Evolutionary conservation across 2,329 filamentous ascomycete species (phyloP).

Genomic region (Fusarium algeriense): DNA sequence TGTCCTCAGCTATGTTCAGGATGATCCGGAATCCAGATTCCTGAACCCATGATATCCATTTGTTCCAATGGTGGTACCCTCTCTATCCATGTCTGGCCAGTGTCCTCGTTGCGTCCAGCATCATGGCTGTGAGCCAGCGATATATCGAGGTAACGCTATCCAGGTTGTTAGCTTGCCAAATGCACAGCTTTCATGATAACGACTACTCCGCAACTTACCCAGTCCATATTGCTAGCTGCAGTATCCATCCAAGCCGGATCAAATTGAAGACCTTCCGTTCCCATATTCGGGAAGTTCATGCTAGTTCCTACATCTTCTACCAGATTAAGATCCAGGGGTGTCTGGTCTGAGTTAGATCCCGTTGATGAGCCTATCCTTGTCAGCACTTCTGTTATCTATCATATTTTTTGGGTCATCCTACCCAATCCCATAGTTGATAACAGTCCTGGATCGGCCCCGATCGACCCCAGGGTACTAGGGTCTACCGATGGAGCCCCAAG

Average conservation of each 20-base stretch:
- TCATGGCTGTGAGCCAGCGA: slow-evolving; percentile 51
- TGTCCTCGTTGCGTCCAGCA: slow-evolving; percentile 45
- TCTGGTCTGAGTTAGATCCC: slow-evolving; percentile 37
- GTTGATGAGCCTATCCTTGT: slow-evolving; percentile 34
- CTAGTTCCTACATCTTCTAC: slow-evolving; percentile 32
- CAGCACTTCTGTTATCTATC: slow-evolving; percentile 25
- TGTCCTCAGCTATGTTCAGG: slow-evolving; percentile 16
- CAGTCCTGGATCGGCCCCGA: slow-evolving; percentile 37
- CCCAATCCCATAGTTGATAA: slow-evolving; percentile 41
- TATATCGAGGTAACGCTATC: slow-evolving; percentile 51
- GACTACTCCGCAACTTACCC: slow-evolving; percentile 49
- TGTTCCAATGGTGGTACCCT: slow-evolving; percentile 44
- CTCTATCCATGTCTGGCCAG: slow-evolving; percentile 50
- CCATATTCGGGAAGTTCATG: slow-evolving; percentile 41
- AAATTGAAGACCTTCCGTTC: slow-evolving; percentile 45
- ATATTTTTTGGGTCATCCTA: slow-evolving; percentile 23
- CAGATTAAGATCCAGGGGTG: slow-evolving; percentile 39
- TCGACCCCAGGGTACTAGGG: slow-evolving; percentile 36
- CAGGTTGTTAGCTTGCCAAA: slow-evolving; percentile 15
- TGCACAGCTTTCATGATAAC: not conserved
- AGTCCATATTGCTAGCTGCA: slow-evolving; percentile 52
- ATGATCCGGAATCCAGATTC: slow-evolving; percentile 36
- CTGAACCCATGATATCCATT: slow-evolving; percentile 44
- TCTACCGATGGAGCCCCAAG: slow-evolving; percentile 37
- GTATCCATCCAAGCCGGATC: slow-evolving; percentile 54